These are phyloP conservation scores for Sodiomyces alkalinus DNA, from an alignment of 2,329 filamentous ascomycete species.

Conservation along the genomic window DNA sequence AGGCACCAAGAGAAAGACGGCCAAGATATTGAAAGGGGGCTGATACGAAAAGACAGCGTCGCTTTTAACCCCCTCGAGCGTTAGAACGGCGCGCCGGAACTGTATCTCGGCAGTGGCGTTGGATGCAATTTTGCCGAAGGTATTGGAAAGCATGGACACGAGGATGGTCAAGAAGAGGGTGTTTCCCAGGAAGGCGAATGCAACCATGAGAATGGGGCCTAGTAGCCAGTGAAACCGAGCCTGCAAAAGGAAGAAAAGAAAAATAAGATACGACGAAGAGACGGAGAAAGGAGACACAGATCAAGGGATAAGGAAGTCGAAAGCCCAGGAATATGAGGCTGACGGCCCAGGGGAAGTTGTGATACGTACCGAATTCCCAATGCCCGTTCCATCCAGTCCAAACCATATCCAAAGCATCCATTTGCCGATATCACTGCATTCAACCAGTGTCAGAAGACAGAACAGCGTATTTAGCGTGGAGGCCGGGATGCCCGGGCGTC, in stretches of 20 bases:
- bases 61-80: slow-evolving; percentile 72
- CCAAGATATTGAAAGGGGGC: slow-evolving; percentile 71
- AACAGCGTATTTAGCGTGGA: background rate
- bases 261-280: background rate
- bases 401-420: slow-evolving; percentile 96
- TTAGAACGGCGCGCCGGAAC: slow-evolving; percentile 66
- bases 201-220: slow-evolving; percentile 65
- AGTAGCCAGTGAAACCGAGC: slow-evolving; percentile 65
- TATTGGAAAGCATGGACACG: slow-evolving; percentile 75
- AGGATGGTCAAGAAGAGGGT: slow-evolving; percentile 80
- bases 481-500: background rate
- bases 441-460: slow-evolving; percentile 1
- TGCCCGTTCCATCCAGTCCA: slow-evolving; percentile 59
- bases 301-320: too few species aligned
- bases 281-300: too few species aligned
- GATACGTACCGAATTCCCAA: slow-evolving; percentile 35
- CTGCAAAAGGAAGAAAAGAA: too few species aligned
- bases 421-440: slow-evolving; percentile 55
- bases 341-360: too few species aligned
- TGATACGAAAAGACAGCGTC: slow-evolving; percentile 74
- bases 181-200: slow-evolving; percentile 75
- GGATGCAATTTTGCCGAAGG: slow-evolving; percentile 61
- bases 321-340: too few species aligned
- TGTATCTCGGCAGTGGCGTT: slow-evolving; percentile 75
- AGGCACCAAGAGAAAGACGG: slow-evolving; percentile 57